Conservation (phyloP, 139 green algal genomes). For the Chlorella sp. region DNA sequence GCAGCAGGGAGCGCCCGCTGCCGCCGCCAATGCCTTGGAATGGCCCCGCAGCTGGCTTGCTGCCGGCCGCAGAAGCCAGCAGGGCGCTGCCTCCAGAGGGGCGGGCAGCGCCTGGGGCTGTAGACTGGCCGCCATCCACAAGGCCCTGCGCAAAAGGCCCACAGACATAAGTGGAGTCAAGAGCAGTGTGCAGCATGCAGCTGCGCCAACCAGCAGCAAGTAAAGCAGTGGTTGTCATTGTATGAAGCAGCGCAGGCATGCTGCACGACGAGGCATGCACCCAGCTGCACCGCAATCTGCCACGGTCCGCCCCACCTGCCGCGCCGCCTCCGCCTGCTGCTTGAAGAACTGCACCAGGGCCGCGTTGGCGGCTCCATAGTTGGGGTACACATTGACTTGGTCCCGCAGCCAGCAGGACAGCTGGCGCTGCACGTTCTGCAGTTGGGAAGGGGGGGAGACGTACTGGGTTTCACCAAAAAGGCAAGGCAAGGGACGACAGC, state of each 20-base stretch:
- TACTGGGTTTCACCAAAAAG: too few species aligned
- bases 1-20: constrained; percentile 33
- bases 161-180: too few species aligned
- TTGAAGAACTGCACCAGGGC: constrained; percentile 88
- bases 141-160: constrained; percentile 5
- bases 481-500: background rate
- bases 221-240: too few species aligned
- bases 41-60: background rate
- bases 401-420: constrained; percentile 83
- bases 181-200: too few species aligned
- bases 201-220: too few species aligned
- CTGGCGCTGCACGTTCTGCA: constrained; percentile 41
- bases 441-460: too few species aligned
- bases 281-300: too few species aligned
- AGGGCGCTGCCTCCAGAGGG: background rate
- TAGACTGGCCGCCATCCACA: constrained; percentile 6
- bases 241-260: too few species aligned
- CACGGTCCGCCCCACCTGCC: background rate
- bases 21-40: background rate
- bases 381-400: constrained; percentile 57
- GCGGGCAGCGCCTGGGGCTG: background rate
- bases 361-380: constrained; percentile 73
- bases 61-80: background rate
- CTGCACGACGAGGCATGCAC: too few species aligned
- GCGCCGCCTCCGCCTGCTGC: constrained; percentile 46